These are phyloP conservation scores for Athelia sp. DNA, from an alignment of 1,284 basidiomycete genomes.

Conservation along the genomic window DNA sequence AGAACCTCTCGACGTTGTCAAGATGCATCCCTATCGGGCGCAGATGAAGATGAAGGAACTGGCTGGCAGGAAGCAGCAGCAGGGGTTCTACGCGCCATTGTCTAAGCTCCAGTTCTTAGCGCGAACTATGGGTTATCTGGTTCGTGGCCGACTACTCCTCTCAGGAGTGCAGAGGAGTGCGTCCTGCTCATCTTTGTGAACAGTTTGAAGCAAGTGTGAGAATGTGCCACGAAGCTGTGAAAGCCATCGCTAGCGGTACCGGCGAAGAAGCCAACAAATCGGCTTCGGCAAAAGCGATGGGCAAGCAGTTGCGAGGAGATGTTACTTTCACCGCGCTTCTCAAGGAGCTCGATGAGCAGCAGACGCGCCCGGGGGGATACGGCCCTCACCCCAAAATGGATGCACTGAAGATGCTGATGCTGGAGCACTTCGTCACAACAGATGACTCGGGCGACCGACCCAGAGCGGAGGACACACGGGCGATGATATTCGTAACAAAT, in stretches of 20 bases:
- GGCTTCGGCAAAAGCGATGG: constrained; percentile 26
- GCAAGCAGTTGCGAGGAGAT: constrained; percentile 46
- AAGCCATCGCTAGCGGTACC: constrained; percentile 30
- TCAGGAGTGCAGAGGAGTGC: too few relatives aligned
- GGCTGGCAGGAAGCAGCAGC: constrained; percentile 28
- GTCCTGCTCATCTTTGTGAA: constrained; percentile 1
- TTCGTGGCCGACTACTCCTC: too few relatives aligned
- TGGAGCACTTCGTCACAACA: constrained; percentile 70
- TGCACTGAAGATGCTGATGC: constrained; percentile 67
- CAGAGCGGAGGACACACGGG: constrained; percentile 48
- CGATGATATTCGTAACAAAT: constrained; percentile 96
- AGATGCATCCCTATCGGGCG: constrained; percentile 30
- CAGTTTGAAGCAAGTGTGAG: constrained; percentile 79
- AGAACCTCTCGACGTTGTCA: constrained; percentile 25
- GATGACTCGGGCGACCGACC: constrained; percentile 9
- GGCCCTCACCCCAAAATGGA: constrained; percentile 92
- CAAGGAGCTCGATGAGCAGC: constrained; percentile 54
- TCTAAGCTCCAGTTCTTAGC: constrained; percentile 53
- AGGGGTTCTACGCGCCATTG: constrained; percentile 38
- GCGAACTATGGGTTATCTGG: constrained; percentile 78
- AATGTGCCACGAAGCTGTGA: constrained; percentile 70
- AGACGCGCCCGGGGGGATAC: constrained; percentile 41
- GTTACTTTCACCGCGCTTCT: constrained; percentile 59
- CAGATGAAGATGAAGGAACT: neutral
- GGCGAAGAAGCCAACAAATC: constrained; percentile 32